A percentile compares a stretch with the other conserved stretches of the same genome.
phyloP scores from a whole-genome alignment of 2,329 filamentous ascomycete genomes.

The Penicillium sp. region DNA sequence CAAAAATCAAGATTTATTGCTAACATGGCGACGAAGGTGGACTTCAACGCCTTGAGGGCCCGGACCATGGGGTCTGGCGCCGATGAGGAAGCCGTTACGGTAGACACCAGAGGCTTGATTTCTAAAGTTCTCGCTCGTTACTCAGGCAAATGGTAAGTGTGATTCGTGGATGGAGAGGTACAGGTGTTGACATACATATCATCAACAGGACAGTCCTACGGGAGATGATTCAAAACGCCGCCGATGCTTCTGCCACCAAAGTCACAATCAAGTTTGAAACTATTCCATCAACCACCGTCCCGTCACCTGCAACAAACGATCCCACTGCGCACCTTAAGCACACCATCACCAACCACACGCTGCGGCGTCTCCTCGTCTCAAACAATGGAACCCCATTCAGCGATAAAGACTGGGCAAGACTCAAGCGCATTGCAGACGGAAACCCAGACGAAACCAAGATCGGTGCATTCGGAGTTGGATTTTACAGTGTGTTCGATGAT shows the following conservation, averaged over 20 bases:
- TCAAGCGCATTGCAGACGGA: slow-evolving; percentile 98
- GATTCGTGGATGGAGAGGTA: not conserved
- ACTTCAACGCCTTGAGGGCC: slow-evolving; percentile 72
- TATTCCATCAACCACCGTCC: slow-evolving; percentile 75
- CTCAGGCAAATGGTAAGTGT: slow-evolving; percentile 84
- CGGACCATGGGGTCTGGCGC: slow-evolving; percentile 83
- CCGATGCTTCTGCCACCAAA: slow-evolving; percentile 87
- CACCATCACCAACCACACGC: slow-evolving; percentile 78
- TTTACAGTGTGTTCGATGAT: slow-evolving; percentile 98
- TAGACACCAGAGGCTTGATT: slow-evolving; percentile 94
- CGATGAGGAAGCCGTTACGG: slow-evolving; percentile 95
- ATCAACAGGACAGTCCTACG: slow-evolving; percentile 63
- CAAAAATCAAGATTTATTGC: not conserved
- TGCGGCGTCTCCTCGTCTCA: slow-evolving; percentile 83
- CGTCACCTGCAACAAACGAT: slow-evolving; percentile 66
- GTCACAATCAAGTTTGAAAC: slow-evolving; percentile 94
- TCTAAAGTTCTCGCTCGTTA: slow-evolving; percentile 97
- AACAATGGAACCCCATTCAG: slow-evolving; percentile 90
- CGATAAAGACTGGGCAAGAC: slow-evolving; percentile 84
- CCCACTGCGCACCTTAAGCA: slow-evolving; percentile 77
- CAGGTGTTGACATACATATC: slow-evolving; percentile 15
- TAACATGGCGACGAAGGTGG: slow-evolving; percentile 69
- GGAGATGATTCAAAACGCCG: slow-evolving; percentile 98
- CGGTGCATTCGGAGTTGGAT: slow-evolving; percentile 95
- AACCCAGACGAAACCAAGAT: slow-evolving; percentile 99